Evolutionary conservation across 129 eudicot genomes (phyloP).

Genomic region (Flaveria brownii): DNA sequence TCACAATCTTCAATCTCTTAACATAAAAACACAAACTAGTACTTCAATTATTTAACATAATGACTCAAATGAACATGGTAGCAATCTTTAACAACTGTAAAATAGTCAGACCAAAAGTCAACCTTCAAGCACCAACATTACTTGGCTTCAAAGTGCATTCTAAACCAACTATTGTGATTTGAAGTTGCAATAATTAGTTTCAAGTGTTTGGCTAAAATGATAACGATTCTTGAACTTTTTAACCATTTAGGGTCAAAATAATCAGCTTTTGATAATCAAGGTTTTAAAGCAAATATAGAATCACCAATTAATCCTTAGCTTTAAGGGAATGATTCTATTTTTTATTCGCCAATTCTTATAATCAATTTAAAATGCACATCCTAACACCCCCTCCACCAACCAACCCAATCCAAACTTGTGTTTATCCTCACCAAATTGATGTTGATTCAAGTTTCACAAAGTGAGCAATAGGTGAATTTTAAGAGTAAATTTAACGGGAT

Average conservation of each 20-base stretch:
- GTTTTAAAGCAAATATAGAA: neutral
- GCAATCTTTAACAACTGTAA: neutral
- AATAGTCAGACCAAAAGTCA: slow-evolving; percentile 15
- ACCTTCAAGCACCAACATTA: neutral
- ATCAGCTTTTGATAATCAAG: neutral
- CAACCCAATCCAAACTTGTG: too few relatives aligned
- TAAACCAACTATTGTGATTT: neutral
- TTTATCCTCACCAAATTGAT: too few relatives aligned
- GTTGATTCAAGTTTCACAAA: too few relatives aligned
- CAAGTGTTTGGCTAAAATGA: neutral
- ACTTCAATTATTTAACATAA: neutral
- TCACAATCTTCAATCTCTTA: neutral
- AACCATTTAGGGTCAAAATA: neutral
- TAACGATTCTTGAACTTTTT: neutral
- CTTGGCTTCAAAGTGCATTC: neutral
- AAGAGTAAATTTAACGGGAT: too few relatives aligned
- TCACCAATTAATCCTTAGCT: neutral
- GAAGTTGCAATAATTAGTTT: neutral
- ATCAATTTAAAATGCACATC: neutral
- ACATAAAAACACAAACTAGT: slow-evolving; percentile 7
- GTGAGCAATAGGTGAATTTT: too few relatives aligned
- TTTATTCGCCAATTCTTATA: neutral
- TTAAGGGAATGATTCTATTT: neutral
- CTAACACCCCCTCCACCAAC: too few relatives aligned
- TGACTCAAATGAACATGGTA: neutral